Evolutionary conservation across 176 grass and related monocot genomes (phyloP), one percentile per base, ranked within the genome.

Genomic region (bread wheat (Triticum aestivum)): DNA sequence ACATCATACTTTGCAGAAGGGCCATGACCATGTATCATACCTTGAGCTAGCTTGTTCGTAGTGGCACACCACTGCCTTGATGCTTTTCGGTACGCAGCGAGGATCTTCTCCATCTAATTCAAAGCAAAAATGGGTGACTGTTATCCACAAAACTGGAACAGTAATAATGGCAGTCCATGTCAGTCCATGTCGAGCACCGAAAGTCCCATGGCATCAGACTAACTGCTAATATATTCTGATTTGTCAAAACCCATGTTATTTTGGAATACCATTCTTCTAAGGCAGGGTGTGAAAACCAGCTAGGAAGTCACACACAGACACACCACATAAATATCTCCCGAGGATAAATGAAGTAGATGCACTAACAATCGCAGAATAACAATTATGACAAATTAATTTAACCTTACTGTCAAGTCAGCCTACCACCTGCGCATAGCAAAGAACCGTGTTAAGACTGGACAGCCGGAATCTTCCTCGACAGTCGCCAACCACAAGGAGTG

Each of bases 1-100:
- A 75, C 2, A 6, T 6, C 14, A 15, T 47, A 8, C 32, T 42
- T 67, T 4, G 26, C n/a, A 34, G 24, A 39, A 29, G 59, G 63
- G 34, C 24, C 37, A 83, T 27, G 32, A 13, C 21, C 9, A 9
- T 32, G 35, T 0, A 21, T 59, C 45, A 20, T 85, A 94, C 96
- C 96, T 93, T 98, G 96, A n/a, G 91, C 96, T 71, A 98, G 84
- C 76, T 98, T 98, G 85, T 98, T 98, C 52, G 78, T 88, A 5
- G 96, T 98, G 5, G 96, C 86, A 39, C 93, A 96, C 96, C 93
- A 98, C 67, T 98, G 96, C 82, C 94, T 96, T 12, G 90, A 98
- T 80, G 86, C 69, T 77, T 89, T 94, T 56, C 91, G 90, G 86
- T 98, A 98, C 6, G 96, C 90, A 6, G 91, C 23, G 14, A 98